Evolutionary conservation across 2,329 filamentous ascomycete species (phyloP), one percentile per base, ranked within the genome.

Genomic region (Penicillium rolfsii): DNA sequence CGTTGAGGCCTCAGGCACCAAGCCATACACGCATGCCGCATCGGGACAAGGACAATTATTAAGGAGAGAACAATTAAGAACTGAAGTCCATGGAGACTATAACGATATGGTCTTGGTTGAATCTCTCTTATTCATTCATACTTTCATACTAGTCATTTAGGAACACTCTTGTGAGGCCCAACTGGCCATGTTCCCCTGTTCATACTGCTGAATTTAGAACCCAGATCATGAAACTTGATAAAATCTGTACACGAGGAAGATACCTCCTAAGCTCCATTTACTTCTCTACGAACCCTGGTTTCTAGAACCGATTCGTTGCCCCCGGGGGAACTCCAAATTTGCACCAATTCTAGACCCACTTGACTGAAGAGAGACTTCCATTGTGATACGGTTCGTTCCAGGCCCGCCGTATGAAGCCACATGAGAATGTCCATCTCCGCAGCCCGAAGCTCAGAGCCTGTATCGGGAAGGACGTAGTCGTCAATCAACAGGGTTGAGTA

Each of bases 401-500:
- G 65, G 0, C 73, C 72, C 0, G 71, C 71, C 26, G 73, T 68
- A 14, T 73, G 65, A 5, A 65, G 61, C 75, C 80, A 76, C 77
- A 82, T 79, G 22, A 73, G 66, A 57, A 79, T 72, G 65, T 82
- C 79, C 58, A 79, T 63, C n/a, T 68, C 64, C 2, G 71, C 71
- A 7, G 59, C 62, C 5, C 69, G 64, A 46, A 67, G 67, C 1
- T 64, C 58, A 2, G 76, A 69, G 1, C 70, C 71, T 2, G 59
- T 70, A 12, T 78, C 72, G 4, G 77, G 76, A 9, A 81, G 63
- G 0, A 78, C 65, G 50, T 74, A 73, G 35, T 82, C 79, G 49
- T 77, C 73, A n/a, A 82, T 73, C 12, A 83, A 62, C 3, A 82
- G 58, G 33, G 76, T 76, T 0, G 75, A 79, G 55, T 78, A 74